Evolutionary conservation across 2,329 filamentous ascomycete genomes (phyloP).

Genomic region (Mycogone perniciosa): DNA sequence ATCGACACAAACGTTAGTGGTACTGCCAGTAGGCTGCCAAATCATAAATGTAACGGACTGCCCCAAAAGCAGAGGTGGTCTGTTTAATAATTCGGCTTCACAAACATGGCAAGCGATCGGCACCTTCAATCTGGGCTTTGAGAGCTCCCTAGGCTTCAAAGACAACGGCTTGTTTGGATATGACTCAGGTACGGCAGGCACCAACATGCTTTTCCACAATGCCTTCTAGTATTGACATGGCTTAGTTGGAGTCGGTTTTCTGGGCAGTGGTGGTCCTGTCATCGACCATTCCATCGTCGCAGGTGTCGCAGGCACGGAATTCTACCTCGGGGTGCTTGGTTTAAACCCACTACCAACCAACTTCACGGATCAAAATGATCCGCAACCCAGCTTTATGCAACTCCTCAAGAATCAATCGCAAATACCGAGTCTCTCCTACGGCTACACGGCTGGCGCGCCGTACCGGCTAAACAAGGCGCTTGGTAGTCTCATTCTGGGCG

Average conservation of each 20-base stretch:
- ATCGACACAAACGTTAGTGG: conserved; percentile 10
- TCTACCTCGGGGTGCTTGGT: conserved; percentile 11
- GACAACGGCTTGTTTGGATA: conserved; percentile 12
- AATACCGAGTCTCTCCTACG: conserved; percentile 12
- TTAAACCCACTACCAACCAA: conserved; percentile 12
- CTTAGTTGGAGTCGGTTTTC: conserved; percentile 11
- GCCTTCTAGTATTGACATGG: background rate
- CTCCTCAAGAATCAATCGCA: conserved; percentile 11
- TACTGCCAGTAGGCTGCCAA: conserved; percentile 7
- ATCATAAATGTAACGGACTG: conserved; percentile 8
- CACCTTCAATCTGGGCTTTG: conserved; percentile 7
- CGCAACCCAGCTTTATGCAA: conserved; percentile 12
- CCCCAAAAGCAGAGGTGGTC: conserved; percentile 6
- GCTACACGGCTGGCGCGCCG: conserved; percentile 11
- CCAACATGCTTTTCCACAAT: background rate
- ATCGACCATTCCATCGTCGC: conserved; percentile 13
- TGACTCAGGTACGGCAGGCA: conserved; percentile 8
- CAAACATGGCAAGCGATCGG: conserved; percentile 10
- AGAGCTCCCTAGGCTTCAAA: conserved; percentile 6
- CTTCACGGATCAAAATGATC: conserved; percentile 12
- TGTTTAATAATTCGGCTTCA: conserved; percentile 11
- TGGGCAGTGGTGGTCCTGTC: conserved; percentile 12
- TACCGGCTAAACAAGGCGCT: conserved; percentile 12
- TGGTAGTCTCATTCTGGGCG: conserved; percentile 9
- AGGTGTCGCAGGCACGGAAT: conserved; percentile 10